phyloP scores from a whole-genome alignment of 2,329 filamentous ascomycete genomes.

The Drechmeria coniospora region DNA sequence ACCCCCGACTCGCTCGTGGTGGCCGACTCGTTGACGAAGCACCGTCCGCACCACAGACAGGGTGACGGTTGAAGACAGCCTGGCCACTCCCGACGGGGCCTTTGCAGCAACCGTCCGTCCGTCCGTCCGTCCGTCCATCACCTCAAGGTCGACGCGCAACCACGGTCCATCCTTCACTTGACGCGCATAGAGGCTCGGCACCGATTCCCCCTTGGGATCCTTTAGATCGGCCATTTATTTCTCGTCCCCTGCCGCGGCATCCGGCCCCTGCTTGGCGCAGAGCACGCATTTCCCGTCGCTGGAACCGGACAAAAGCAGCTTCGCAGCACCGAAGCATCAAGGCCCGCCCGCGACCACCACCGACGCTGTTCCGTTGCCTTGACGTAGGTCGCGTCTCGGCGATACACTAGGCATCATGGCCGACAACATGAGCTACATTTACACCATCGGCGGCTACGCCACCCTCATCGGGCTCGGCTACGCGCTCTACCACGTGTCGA shows the following conservation, averaged over 20 bases:
- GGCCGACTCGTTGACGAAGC: slow-evolving; percentile 4
- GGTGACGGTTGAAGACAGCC: slow-evolving; percentile 14
- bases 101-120: no score
- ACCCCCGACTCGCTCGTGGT: background rate
- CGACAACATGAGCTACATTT: slow-evolving; percentile 19
- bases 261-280: no score
- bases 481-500: slow-evolving; percentile 19
- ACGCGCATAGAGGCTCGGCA: no score
- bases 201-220: no score
- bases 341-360: background rate
- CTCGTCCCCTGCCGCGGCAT: no score
- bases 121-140: no score
- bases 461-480: slow-evolving; percentile 21
- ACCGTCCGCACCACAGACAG: slow-evolving; percentile 6
- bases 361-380: background rate
- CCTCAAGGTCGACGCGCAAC: slow-evolving; percentile 5
- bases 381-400: background rate
- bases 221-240: no score
- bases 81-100: no score
- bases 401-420: slow-evolving; percentile 11
- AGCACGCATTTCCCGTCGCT: no score
- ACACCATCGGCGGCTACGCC: slow-evolving; percentile 22
- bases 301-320: no score
- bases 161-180: no score
- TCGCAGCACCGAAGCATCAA: no score